Conservation (phyloP, 1,139 yeast genomes). For the Kodamaea plutei region DNA sequence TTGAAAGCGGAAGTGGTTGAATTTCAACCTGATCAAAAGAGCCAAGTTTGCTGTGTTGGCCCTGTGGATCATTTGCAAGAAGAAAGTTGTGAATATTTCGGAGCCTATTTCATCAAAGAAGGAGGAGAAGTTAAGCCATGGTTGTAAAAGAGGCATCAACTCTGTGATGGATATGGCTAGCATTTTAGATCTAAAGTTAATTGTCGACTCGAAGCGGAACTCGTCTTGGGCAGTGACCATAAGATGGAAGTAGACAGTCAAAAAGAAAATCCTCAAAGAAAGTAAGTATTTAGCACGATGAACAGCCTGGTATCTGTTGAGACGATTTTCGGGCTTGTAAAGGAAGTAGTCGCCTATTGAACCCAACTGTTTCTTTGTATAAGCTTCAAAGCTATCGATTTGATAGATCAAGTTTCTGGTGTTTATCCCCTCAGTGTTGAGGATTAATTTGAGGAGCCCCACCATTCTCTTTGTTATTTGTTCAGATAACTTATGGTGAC, state of each 20-base stretch:
- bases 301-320: neutral
- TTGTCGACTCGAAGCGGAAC: neutral
- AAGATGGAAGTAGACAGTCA: conserved; percentile 1
- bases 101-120: conserved; percentile 1
- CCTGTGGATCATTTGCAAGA: conserved; percentile 3
- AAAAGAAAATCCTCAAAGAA: conserved; percentile 1
- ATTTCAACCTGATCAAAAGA: conserved; percentile 1
- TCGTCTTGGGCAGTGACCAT: conserved; percentile 1
- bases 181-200: conserved; percentile 1
- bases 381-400: conserved; percentile 1
- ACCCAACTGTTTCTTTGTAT: neutral
- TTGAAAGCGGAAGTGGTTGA: conserved; percentile 1
- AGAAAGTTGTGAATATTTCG: conserved; percentile 1
- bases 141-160: conserved; percentile 1
- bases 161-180: conserved; percentile 1
- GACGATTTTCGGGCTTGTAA: neutral
- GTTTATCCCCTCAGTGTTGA: neutral
- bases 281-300: conserved; percentile 1
- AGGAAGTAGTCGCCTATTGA: conserved; percentile 1
- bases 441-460: neutral
- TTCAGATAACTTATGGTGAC: neutral
- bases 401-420: neutral
- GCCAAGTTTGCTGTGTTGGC: conserved; percentile 2
- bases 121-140: conserved; percentile 1
- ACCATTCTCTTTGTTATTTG: conserved; percentile 1